These are phyloP conservation scores for Oehlia diaphana DNA, from an alignment of 192 early-diverging fungal genomes.

Conservation along the genomic window DNA sequence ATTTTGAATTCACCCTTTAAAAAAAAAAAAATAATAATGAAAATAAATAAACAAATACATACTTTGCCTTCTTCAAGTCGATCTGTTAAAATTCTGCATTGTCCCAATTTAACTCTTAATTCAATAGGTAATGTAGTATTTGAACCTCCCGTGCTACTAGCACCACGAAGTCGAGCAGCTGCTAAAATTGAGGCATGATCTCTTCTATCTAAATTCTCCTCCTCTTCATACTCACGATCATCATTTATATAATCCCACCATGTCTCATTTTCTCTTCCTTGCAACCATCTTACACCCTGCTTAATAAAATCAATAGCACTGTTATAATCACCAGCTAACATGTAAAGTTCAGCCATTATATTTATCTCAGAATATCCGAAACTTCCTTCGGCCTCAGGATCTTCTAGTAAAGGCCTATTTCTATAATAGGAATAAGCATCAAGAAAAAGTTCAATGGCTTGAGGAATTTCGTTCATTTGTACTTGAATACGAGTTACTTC, in stretches of 20 bases:
- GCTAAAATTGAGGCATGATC: not conserved
- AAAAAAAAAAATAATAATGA: not conserved
- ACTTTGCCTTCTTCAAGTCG: conserved; percentile 69
- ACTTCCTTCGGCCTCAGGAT: conserved; percentile 40
- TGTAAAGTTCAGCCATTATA: conserved; percentile 84
- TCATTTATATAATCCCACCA: conserved; percentile 64
- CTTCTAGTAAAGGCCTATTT: conserved; percentile 29
- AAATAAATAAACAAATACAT: conserved; percentile 17
- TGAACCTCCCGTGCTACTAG: conserved; percentile 11
- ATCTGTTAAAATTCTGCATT: conserved; percentile 72
- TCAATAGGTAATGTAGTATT: conserved; percentile 71
- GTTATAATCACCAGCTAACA: conserved; percentile 77
- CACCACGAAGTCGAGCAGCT: not conserved
- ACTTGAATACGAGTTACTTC: conserved; percentile 61
- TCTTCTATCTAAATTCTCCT: conserved; percentile 34
- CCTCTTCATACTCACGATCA: conserved; percentile 61
- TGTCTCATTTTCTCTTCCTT: conserved; percentile 62
- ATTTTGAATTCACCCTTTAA: not conserved
- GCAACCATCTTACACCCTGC: conserved; percentile 65
- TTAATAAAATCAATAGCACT: conserved; percentile 71
- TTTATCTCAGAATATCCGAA: conserved; percentile 85
- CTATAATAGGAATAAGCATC: conserved; percentile 50
- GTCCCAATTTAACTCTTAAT: conserved; percentile 83
- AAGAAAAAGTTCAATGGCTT: conserved; percentile 62
- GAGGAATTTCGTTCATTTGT: conserved; percentile 50